Evolutionary conservation across 352 stramenopile genomes (phyloP).

Genomic region (Pythium guiyangense): DNA sequence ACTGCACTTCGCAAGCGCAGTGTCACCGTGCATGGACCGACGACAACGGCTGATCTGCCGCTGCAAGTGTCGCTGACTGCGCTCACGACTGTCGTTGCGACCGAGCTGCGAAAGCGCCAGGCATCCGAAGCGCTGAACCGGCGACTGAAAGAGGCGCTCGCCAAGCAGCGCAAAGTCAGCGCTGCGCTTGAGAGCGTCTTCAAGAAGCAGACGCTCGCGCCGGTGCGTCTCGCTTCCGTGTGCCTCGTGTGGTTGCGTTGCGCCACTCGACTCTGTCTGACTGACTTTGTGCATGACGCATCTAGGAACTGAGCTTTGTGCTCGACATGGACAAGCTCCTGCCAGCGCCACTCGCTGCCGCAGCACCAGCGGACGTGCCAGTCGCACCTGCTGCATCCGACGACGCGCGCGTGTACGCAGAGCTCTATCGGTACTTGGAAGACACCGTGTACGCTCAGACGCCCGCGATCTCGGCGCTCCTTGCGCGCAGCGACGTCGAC

Average conservation of each 20-base stretch:
- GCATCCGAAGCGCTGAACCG: constrained; percentile 7
- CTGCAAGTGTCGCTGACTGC: neutral
- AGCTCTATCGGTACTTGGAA: constrained; percentile 3
- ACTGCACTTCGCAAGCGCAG: neutral
- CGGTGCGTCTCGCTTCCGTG: neutral
- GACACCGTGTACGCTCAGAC: constrained; percentile 2
- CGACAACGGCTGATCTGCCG: too few species aligned
- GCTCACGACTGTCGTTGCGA: neutral
- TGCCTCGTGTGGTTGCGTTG: neutral
- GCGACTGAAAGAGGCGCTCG: constrained; percentile 2
- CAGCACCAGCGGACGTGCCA: neutral
- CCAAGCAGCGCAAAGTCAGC: neutral
- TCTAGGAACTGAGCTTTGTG: too few species aligned
- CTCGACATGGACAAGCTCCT: neutral
- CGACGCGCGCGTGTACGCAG: constrained; percentile 1
- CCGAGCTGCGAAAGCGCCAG: constrained; percentile 1
- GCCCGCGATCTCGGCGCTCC: neutral
- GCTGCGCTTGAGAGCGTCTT: constrained; percentile 1
- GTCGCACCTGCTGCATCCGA: neutral
- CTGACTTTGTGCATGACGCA: too few species aligned
- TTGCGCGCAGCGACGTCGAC: neutral
- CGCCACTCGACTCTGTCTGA: too few species aligned
- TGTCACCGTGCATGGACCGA: neutral
- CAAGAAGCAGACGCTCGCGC: neutral
- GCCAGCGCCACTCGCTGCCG: neutral